phyloP scores from a whole-genome alignment of 1,284 basidiomycete species.

The Naganishia albida region DNA sequence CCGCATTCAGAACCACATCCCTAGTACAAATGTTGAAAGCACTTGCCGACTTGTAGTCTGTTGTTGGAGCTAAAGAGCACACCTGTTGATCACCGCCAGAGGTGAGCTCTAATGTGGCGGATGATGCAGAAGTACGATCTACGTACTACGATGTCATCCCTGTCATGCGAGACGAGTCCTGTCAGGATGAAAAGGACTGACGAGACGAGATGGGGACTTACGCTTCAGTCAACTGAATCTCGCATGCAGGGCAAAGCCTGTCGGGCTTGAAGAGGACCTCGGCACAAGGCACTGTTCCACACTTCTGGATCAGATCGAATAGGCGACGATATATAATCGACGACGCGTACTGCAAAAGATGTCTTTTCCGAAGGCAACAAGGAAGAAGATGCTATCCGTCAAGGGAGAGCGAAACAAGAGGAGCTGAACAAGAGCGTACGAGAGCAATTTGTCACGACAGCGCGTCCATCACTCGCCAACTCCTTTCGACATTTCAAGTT shows the following conservation, averaged over 20 bases:
- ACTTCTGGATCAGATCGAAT: background rate
- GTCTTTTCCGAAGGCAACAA: slow-evolving; percentile 29
- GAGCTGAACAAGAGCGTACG: slow-evolving; percentile 30
- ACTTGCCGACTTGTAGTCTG: slow-evolving; percentile 41
- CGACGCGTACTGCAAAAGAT: slow-evolving; percentile 41
- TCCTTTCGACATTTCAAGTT: slow-evolving; percentile 38
- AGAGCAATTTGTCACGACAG: slow-evolving; percentile 42
- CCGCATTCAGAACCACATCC: background rate
- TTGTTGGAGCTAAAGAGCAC: slow-evolving; percentile 38
- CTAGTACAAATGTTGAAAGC: background rate
- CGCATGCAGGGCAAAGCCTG: slow-evolving; percentile 40
- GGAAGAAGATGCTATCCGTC: background rate
- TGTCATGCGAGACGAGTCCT: no score
- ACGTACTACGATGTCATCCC: slow-evolving; percentile 41
- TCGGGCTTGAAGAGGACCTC: slow-evolving; percentile 37
- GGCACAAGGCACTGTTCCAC: slow-evolving; percentile 38
- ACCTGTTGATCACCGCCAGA: slow-evolving; percentile 27
- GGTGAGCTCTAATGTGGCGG: background rate
- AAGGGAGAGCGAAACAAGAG: background rate
- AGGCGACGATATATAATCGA: background rate
- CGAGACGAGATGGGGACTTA: slow-evolving; percentile 20
- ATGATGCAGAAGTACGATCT: background rate
- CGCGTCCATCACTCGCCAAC: slow-evolving; percentile 37
- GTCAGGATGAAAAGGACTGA: background rate
- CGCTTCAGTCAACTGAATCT: slow-evolving; percentile 38